Percentiles rank a stretch among this genome's conserved stretches.
Conservation (phyloP, 352 stramenopile species). For the Phytophthora aleatoria region DNA sequence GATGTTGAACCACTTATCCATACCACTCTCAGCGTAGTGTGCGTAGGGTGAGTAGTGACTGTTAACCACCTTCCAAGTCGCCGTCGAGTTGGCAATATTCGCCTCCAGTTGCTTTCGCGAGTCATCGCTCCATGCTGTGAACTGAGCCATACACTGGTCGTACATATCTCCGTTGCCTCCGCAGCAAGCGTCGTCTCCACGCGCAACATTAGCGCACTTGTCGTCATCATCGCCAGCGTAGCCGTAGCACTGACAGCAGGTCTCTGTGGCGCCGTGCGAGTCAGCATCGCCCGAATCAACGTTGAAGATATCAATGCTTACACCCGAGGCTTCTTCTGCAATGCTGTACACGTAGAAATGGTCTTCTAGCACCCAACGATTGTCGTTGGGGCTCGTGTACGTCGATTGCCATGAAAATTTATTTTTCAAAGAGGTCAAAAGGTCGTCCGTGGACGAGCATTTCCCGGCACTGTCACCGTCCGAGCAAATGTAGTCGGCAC, state of each 20-base stretch:
- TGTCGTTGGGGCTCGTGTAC: constrained; percentile 55
- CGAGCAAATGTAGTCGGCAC: constrained; percentile 52
- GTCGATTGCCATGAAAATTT: constrained; percentile 46
- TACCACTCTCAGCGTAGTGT: constrained; percentile 34
- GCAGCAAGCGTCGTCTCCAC: constrained; percentile 37
- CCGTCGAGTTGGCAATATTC: constrained; percentile 46
- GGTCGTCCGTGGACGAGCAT: constrained; percentile 22
- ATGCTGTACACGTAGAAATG: constrained; percentile 56
- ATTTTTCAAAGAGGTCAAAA: constrained; percentile 30
- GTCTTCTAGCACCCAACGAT: constrained; percentile 51
- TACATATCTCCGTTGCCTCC: constrained; percentile 42
- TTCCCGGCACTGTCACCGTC: constrained; percentile 21
- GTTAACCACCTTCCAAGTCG: constrained; percentile 66
- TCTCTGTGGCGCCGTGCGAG: constrained; percentile 42
- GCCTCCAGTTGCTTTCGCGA: constrained; percentile 36
- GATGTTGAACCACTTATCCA: constrained; percentile 48
- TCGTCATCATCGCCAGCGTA: constrained; percentile 40
- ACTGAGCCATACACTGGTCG: constrained; percentile 40
- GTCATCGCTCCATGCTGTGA: constrained; percentile 45
- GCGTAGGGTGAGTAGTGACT: constrained; percentile 53
- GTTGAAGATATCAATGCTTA: constrained; percentile 62
- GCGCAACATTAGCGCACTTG: constrained; percentile 39
- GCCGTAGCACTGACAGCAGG: constrained; percentile 60
- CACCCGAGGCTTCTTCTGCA: constrained; percentile 34
- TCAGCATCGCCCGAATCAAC: constrained; percentile 54